Evolutionary conservation across 441 rosid species (phyloP).

Genomic region (Croton setiger): DNA sequence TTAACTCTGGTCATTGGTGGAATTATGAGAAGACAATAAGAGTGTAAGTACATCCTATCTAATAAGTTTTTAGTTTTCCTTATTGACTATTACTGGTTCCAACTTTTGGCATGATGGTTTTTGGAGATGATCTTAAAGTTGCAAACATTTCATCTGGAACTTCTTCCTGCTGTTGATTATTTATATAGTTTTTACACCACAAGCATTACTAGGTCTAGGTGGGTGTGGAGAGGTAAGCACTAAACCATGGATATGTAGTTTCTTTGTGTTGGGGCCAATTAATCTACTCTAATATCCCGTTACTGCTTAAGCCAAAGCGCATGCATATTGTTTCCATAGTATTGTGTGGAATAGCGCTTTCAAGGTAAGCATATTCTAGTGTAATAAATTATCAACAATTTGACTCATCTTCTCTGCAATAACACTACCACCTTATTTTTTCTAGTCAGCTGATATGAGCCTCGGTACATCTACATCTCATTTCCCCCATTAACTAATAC

Average conservation of each 20-base stretch:
- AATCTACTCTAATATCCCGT: neutral
- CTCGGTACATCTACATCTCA: neutral
- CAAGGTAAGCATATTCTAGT: neutral
- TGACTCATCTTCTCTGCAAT: neutral
- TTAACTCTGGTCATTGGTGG: conserved; percentile 95
- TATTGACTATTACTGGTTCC: neutral
- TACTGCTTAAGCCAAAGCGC: neutral
- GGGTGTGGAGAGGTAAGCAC: neutral
- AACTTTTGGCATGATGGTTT: neutral
- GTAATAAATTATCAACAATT: neutral
- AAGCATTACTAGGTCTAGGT: neutral
- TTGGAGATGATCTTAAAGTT: neutral
- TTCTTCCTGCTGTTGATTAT: neutral
- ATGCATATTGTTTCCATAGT: neutral
- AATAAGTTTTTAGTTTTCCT: neutral
- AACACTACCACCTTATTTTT: neutral
- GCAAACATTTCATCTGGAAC: neutral
- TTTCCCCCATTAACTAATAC: neutral
- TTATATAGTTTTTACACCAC: neutral
- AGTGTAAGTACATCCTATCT: conserved; percentile 36
- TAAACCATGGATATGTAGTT: neutral
- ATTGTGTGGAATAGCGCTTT: neutral
- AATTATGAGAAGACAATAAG: conserved; percentile 59
- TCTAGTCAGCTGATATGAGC: neutral
- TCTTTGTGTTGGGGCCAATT: neutral